These are phyloP conservation scores for Vairimorpha necatrix DNA, from an alignment of 371 early-diverging fungal genomes.

Conservation along the genomic window DNA sequence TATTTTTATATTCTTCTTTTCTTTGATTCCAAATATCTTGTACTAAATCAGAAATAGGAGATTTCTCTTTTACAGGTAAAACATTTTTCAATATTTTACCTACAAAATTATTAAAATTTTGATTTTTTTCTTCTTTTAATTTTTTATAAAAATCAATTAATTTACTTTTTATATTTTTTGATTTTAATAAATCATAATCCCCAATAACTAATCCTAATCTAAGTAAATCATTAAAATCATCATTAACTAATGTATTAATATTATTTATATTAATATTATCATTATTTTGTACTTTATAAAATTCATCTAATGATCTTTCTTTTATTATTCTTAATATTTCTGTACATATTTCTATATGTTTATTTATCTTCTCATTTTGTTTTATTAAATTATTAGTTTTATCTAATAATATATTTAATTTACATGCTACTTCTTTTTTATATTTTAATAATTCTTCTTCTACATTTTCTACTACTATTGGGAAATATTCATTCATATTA, in stretches of 20 bases:
- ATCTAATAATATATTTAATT: slow-evolving; percentile 75
- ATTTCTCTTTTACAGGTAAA: slow-evolving; percentile 49
- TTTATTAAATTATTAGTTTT: slow-evolving; percentile 86
- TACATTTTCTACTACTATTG: slow-evolving; percentile 77
- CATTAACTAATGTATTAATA: slow-evolving; percentile 51
- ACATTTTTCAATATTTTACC: slow-evolving; percentile 50
- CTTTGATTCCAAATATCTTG: slow-evolving; percentile 42
- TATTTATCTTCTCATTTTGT: slow-evolving; percentile 83
- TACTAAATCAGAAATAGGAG: slow-evolving; percentile 44
- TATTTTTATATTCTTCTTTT: slow-evolving; percentile 43
- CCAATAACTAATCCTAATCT: slow-evolving; percentile 49
- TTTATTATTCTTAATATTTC: slow-evolving; percentile 79
- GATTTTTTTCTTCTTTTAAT: slow-evolving; percentile 3
- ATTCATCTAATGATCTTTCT: slow-evolving; percentile 82
- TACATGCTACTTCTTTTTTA: slow-evolving; percentile 63
- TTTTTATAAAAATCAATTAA: slow-evolving; percentile 39
- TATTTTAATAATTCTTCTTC: slow-evolving; percentile 62
- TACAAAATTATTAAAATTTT: slow-evolving; percentile 25
- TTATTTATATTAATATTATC: slow-evolving; percentile 66
- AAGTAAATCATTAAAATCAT: slow-evolving; percentile 52
- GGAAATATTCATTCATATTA: slow-evolving; percentile 85
- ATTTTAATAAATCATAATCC: slow-evolving; percentile 38
- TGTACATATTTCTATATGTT: slow-evolving; percentile 95
- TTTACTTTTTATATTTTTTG: slow-evolving; percentile 45
- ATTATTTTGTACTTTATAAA: slow-evolving; percentile 83